These are phyloP conservation scores for Canna indica DNA, from an alignment of 176 grass and related monocot genomes.

Conservation along the genomic window DNA sequence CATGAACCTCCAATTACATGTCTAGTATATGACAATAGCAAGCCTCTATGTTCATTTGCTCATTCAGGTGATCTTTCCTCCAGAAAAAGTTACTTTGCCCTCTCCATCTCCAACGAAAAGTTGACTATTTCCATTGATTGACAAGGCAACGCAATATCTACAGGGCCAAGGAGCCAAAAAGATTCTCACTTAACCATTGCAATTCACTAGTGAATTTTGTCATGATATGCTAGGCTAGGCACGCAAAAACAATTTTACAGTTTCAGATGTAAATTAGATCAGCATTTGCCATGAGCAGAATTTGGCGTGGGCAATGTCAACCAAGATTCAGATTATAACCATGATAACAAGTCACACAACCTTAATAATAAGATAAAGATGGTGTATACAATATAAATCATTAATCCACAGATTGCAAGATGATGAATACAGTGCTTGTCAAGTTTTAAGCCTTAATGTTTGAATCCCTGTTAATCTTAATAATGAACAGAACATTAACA, in stretches of 20 bases:
- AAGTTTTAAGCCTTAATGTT: too few relatives aligned
- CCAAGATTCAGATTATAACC: not conserved
- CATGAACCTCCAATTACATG: not conserved
- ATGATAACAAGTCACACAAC: not conserved
- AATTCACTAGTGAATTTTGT: not conserved
- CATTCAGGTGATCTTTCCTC: not conserved
- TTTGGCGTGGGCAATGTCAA: not conserved
- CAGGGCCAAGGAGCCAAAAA: not conserved
- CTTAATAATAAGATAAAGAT: too few relatives aligned
- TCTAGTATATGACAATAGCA: not conserved
- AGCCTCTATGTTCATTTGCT: not conserved
- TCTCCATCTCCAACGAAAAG: not conserved
- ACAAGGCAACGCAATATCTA: not conserved
- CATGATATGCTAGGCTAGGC: not conserved
- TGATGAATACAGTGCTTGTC: too few relatives aligned
- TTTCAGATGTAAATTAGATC: not conserved
- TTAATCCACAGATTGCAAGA: too few relatives aligned
- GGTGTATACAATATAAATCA: too few relatives aligned
- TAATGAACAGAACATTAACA: not conserved
- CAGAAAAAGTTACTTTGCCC: not conserved
- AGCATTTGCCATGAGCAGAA: not conserved
- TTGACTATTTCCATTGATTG: not conserved
- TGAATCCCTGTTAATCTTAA: not conserved
- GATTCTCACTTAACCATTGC: not conserved
- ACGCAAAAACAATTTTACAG: not conserved